Base-by-base conservation (phyloP, 1,284 basidiomycete species). In the Puccinia triticina region DNA sequence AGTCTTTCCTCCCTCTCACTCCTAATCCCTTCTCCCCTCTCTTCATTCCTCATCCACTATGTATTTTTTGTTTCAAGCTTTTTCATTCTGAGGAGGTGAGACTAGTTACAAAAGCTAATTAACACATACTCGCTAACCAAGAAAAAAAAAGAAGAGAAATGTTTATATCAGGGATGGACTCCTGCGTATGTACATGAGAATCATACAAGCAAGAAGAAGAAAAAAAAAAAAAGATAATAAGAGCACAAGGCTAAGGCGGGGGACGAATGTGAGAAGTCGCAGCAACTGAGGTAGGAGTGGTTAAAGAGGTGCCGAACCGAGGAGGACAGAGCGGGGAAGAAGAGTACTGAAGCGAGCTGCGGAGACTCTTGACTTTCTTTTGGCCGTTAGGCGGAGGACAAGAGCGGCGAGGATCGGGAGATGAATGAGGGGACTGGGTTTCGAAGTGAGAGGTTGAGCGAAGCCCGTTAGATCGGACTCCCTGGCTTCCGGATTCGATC, bases 351-450 rank as follows among this genome's bases (percentile, higher is more conserved):
- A 69, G 43, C 0, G 66, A 69, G 26, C 43, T 69, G 11, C 66
- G 66, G 16, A 48, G n/a, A n/a, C 2, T 48, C 40, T 69, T 69
- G 66, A 48, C 29, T 11, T n/a, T 48, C 14, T 69, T 69, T 29
- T 69, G 66, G 1, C n/a, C 66, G 66, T 69, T 69, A 14, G 43
- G 66, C 4, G 66, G 66, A 26, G 66, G 66, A 69, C 66, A 69
- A 46, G 66, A 69, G n/a, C 43, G 66, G 18, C 66, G 43, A 16
- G 66, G n/a, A 23, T 26, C n/a, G 14, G 66, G 43, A n/a, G 66
- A 69, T n/a, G 66, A 69, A 7, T 29, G 23, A 12, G 40, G 66
- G 11, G 66, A 69, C 8, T 8, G 21, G 43, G 21, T 29, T 26
- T 69, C 66, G 11, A 69, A 40, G n/a, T 48, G 66, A 7, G 66